A percentile compares a stretch with the other conserved stretches of the same genome.
These are phyloP conservation scores for Letharia lupina DNA, from an alignment of 495 filamentous ascomycete genomes.

Conservation along the genomic window DNA sequence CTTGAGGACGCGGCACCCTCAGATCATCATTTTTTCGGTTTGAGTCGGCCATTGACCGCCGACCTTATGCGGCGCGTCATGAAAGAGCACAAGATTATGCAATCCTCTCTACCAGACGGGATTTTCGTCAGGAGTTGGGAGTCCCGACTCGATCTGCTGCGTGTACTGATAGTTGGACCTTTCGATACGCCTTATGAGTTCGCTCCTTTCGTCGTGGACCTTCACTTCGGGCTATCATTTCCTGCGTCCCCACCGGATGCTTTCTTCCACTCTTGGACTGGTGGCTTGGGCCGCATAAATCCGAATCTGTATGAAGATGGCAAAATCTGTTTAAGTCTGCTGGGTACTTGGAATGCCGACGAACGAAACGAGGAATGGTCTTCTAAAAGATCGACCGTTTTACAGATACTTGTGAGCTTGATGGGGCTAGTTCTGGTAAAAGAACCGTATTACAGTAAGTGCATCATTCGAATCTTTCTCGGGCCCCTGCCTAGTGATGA, in stretches of 20 bases:
- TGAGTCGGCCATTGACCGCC: conserved; percentile 14
- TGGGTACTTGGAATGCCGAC: conserved; percentile 52
- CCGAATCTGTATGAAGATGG: conserved; percentile 58
- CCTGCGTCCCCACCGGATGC: conserved; percentile 41
- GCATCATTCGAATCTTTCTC: not conserved
- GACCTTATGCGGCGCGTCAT: conserved; percentile 39
- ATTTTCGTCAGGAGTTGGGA: conserved; percentile 55
- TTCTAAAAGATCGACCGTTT: conserved; percentile 40
- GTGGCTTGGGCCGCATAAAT: conserved; percentile 45
- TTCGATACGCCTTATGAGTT: conserved; percentile 53
- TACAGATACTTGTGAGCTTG: conserved; percentile 54
- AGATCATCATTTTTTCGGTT: conserved; percentile 40
- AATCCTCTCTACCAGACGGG: conserved; percentile 44
- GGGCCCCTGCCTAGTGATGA: conserved; percentile 22
- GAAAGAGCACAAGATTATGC: conserved; percentile 51
- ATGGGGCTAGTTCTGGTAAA: conserved; percentile 52
- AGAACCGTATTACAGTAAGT: conserved; percentile 55
- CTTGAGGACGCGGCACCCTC: conserved; percentile 38
- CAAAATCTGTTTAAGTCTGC: conserved; percentile 50
- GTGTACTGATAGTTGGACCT: conserved; percentile 51
- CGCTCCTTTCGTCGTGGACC: conserved; percentile 53
- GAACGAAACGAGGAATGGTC: conserved; percentile 47
- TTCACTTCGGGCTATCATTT: conserved; percentile 41
- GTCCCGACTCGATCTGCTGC: conserved; percentile 47
- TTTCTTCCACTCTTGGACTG: conserved; percentile 52